These are phyloP conservation scores for Aspergillus alliaceus DNA, from an alignment of 2,329 filamentous ascomycete genomes.

Conservation along the genomic window DNA sequence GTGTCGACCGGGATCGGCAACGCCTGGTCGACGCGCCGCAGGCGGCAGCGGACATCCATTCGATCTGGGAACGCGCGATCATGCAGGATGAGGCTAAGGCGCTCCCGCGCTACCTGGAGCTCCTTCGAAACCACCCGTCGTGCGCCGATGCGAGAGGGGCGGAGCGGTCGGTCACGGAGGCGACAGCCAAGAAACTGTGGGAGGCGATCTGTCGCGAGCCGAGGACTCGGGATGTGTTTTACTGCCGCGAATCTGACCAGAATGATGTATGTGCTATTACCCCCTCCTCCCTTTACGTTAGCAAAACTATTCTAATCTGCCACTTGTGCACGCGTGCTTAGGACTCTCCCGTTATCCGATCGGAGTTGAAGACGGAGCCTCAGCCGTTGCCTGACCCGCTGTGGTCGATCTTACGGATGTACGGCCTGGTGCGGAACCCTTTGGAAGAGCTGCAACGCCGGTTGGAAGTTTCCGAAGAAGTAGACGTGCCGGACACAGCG, in stretches of 20 bases:
- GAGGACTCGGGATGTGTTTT: neutral
- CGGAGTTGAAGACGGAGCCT: conserved; percentile 2
- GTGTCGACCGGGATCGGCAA: conserved; percentile 3
- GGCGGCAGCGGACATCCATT: neutral
- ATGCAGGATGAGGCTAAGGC: neutral
- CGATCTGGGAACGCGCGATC: conserved; percentile 3
- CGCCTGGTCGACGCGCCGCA: neutral
- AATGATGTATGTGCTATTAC: neutral
- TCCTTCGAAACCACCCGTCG: neutral
- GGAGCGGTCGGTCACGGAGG: neutral
- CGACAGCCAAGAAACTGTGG: neutral
- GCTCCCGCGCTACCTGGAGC: neutral
- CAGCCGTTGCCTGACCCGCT: neutral
- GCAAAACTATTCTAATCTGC: neutral
- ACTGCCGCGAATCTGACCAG: neutral
- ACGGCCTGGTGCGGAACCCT: neutral
- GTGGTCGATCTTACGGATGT: neutral
- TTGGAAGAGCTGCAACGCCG: conserved; percentile 3
- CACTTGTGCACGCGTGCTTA: neutral
- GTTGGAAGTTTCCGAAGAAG: neutral
- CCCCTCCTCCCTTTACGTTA: neutral
- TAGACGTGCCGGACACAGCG: neutral
- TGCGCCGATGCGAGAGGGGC: neutral
- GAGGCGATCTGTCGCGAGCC: neutral
- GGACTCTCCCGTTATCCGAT: neutral